Percentiles rank a stretch among this genome's conserved stretches.
Conservation (phyloP, 2,329 filamentous ascomycete genomes). For the Cadophora gregata region DNA sequence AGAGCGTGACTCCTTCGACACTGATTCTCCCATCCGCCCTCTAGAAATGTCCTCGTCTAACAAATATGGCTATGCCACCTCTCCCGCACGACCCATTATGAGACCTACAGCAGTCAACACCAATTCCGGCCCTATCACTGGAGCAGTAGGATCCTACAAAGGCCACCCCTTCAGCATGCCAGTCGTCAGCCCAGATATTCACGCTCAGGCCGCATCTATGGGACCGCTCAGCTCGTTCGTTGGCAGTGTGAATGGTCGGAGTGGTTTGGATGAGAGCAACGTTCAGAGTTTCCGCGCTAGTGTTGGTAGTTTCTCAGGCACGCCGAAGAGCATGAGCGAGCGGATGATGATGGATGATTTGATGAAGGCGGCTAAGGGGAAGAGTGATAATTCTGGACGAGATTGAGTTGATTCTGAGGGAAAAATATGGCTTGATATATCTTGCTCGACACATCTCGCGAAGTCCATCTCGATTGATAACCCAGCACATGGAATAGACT, state of each 20-base stretch:
- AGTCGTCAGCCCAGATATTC: conserved; percentile 56
- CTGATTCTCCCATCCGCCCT: conserved; percentile 5
- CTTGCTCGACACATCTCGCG: neutral
- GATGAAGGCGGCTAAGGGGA: conserved; percentile 23
- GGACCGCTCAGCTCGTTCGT: conserved; percentile 58
- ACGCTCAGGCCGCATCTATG: conserved; percentile 55
- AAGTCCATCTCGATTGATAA: neutral
- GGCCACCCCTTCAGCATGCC: conserved; percentile 58
- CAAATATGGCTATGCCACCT: conserved; percentile 29
- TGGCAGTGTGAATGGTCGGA: conserved; percentile 51
- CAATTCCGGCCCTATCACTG: conserved; percentile 16
- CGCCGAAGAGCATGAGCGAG: conserved; percentile 42
- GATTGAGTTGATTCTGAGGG: conserved; percentile 7
- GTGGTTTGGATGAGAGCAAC: conserved; percentile 42
- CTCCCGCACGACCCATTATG: conserved; percentile 33
- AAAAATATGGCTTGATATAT: no score
- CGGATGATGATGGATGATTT: conserved; percentile 43
- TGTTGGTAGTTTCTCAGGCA: conserved; percentile 36
- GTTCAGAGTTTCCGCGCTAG: conserved; percentile 35
- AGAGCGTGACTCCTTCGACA: conserved; percentile 26
- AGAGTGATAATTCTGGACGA: conserved; percentile 9
- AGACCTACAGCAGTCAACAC: conserved; percentile 7
- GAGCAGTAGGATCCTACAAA: conserved; percentile 58
- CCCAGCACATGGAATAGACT: no score
- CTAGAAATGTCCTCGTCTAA: conserved; percentile 3